Conservation (phyloP, 2,329 filamentous ascomycete genomes). For the Ceratocystis papillata region DNA sequence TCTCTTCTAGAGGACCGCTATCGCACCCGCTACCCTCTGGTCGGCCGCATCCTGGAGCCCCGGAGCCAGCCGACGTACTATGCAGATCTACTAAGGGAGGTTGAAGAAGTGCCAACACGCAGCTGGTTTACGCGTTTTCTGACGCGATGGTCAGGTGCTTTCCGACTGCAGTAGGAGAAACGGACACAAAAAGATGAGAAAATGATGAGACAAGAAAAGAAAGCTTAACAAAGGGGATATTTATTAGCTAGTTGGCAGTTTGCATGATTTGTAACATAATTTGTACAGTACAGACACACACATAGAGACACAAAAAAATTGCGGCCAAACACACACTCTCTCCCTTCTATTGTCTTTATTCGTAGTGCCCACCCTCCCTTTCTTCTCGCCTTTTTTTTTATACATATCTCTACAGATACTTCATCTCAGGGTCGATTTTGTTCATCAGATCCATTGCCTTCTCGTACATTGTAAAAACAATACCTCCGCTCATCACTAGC, state of each 20-base stretch:
- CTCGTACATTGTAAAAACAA: slow-evolving; percentile 98
- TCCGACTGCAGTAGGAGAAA: slow-evolving; percentile 42
- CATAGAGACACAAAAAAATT: not conserved
- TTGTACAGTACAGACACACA: slow-evolving; percentile 15
- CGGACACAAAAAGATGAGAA: not conserved
- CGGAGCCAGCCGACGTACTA: slow-evolving; percentile 56
- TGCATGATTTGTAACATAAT: not conserved
- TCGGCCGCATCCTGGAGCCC: slow-evolving; percentile 40
- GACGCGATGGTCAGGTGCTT: slow-evolving; percentile 48
- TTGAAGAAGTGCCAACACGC: slow-evolving; percentile 51
- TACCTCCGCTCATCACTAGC: slow-evolving; percentile 82
- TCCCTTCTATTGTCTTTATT: not conserved
- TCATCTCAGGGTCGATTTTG: slow-evolving; percentile 66
- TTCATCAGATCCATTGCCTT: slow-evolving; percentile 88
- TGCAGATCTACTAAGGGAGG: slow-evolving; percentile 47
- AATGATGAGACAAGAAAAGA: not conserved
- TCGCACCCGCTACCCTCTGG: slow-evolving; percentile 31
- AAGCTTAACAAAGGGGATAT: not conserved
- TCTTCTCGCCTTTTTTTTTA: not conserved
- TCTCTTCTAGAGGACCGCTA: slow-evolving; percentile 51
- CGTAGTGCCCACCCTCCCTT: not conserved
- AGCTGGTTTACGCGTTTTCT: slow-evolving; percentile 42
- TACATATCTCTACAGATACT: slow-evolving; percentile 53
- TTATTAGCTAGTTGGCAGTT: not conserved
- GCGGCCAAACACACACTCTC: not conserved